Evolutionary conservation across 108 stramenopile genomes (phyloP).

Genomic region (Nitzschia sp.): DNA sequence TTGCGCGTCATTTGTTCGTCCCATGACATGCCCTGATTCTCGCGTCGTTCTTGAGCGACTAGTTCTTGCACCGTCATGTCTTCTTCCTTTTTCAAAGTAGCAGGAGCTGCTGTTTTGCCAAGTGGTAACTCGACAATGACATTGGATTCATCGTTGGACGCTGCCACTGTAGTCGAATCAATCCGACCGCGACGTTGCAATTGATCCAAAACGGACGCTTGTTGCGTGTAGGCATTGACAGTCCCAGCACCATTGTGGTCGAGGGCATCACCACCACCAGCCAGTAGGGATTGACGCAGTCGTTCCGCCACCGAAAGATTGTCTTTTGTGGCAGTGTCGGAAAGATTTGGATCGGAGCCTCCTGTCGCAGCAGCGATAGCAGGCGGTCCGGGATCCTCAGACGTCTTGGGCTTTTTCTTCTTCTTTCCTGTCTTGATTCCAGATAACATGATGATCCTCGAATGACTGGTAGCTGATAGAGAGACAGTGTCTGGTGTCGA

Average conservation of each 20-base stretch:
- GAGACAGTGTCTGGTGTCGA: no score
- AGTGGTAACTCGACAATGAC: neutral
- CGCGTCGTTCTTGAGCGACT: conserved; percentile 29
- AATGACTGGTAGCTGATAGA: neutral
- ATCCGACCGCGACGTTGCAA: neutral
- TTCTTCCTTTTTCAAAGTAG: conserved; percentile 38
- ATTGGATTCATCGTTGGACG: neutral
- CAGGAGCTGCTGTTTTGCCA: neutral
- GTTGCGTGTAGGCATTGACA: neutral
- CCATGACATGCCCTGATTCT: conserved; percentile 32
- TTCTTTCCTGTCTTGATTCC: conserved; percentile 71
- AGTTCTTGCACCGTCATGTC: conserved; percentile 64
- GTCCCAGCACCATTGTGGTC: neutral
- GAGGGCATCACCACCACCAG: conserved; percentile 19
- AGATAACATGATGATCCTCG: conserved; percentile 48
- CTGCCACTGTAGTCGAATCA: conserved; percentile 1
- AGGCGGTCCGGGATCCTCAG: neutral
- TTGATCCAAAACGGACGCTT: conserved; percentile 1
- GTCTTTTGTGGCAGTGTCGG: neutral
- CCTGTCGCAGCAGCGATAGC: conserved; percentile 1
- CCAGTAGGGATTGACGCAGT: conserved; percentile 41
- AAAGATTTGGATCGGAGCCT: conserved; percentile 2
- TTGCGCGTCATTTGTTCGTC: conserved; percentile 72
- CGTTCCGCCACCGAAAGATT: conserved; percentile 60
- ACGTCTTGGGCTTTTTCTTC: conserved; percentile 43